Evolutionary conservation across 2,329 filamentous ascomycete species (phyloP), one percentile per base, ranked within the genome.

Genomic region (Akanthomyces uredinophilus): DNA sequence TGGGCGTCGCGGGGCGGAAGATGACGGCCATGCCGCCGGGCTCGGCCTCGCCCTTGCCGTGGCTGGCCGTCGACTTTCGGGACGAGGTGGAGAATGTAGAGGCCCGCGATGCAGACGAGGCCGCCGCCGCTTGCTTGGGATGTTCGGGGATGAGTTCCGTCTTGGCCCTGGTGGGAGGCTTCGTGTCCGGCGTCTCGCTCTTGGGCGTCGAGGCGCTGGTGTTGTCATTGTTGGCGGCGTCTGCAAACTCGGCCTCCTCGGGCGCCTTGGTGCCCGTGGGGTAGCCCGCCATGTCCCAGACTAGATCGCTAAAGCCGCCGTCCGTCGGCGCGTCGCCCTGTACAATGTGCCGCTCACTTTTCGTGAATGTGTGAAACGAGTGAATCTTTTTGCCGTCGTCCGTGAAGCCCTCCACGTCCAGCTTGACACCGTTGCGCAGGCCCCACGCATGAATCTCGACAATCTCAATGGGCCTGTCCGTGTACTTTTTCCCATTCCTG

Each of bases 391-490:
- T 93, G 6, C 95, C 94, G 67, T 95, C 89, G n/a, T 98, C 90
- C 1, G 87, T 86, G 66, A 87, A 98, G 0, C 92, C 92, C 71
- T 96, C 90, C 0, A 98, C 83, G 0, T 87, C 85, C 37, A 98
- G 83, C 74, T 95, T 96, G 64, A 98, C 93, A 0, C 94, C 93
- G 68, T 93, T 87, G 51, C 91, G 81, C 56, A 98, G 73, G 0
- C 93, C 95, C 91, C 92, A 97, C 14, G 93, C 85, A 70, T 96
- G 93, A 0, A 99, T 81, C 73, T 98, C 94, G 13, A 93, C 73
- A 46, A 98, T 86, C 75, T 98, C 93, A 1, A 97, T 83, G 53
- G 88, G 85, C 20, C 90, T 81, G 70, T 98, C 94, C 8, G 91
- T 78, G 69, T 98, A 99, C 60, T 83, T 82, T 75, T 96, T 96